These are phyloP conservation scores for Globisporangium iwayamae DNA, from an alignment of 352 stramenopile genomes.

Conservation along the genomic window DNA sequence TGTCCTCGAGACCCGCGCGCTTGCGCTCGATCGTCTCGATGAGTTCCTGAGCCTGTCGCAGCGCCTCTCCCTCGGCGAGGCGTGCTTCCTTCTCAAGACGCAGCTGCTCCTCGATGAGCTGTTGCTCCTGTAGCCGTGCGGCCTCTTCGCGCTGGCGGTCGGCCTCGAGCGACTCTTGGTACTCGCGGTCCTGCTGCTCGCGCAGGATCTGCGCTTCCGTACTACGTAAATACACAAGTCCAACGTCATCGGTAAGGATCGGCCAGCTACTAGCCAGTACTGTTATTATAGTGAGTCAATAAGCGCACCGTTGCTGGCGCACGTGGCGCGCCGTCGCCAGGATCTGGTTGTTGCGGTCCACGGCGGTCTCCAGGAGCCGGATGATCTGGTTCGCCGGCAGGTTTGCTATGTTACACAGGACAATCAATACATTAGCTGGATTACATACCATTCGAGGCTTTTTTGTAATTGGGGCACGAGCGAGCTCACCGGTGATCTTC, in stretches of 20 bases:
- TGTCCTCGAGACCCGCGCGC: conserved; percentile 36
- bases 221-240: conserved; percentile 12
- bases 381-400: conserved; percentile 59
- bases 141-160: conserved; percentile 83
- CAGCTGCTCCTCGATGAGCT: conserved; percentile 28
- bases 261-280: background rate
- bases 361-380: conserved; percentile 44
- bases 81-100: conserved; percentile 14
- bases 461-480: too few relatives aligned
- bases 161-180: conserved; percentile 88
- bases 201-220: conserved; percentile 86
- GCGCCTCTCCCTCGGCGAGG: conserved; percentile 24
- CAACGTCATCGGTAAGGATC: too few relatives aligned
- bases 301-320: conserved; percentile 50
- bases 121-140: conserved; percentile 40
- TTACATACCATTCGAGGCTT: too few relatives aligned
- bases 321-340: conserved; percentile 63
- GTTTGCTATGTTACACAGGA: conserved; percentile 37
- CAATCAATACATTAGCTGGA: background rate
- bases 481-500: conserved; percentile 67
- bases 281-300: background rate
- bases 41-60: conserved; percentile 27
- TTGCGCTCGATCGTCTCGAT: conserved; percentile 57
- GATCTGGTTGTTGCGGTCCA: conserved; percentile 76
- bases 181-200: conserved; percentile 92